A percentile compares a stretch with the other conserved stretches of the same genome.
Conservation (phyloP, 2,329 filamentous ascomycete genomes). For the Trichoderma asperellum region DNA sequence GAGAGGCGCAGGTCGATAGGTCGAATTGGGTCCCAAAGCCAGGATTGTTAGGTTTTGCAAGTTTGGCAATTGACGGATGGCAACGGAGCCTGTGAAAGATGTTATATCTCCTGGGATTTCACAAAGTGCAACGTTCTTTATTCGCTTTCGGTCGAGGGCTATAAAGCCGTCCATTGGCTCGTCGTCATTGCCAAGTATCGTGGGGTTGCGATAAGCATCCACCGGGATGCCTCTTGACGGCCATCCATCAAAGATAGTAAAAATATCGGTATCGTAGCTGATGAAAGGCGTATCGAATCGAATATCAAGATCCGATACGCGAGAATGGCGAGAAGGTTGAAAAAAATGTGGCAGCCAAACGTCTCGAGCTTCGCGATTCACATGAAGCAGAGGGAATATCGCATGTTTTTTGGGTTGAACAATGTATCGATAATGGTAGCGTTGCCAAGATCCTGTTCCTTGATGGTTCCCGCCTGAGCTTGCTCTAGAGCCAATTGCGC, state of each 20-base stretch:
- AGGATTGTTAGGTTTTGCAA: constrained; percentile 6
- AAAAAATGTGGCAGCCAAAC: constrained; percentile 11
- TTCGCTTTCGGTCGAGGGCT: constrained; percentile 2
- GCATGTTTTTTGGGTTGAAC: constrained; percentile 17
- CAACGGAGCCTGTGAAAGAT: neutral
- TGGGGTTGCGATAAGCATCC: neutral
- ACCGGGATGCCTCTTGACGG: constrained; percentile 3
- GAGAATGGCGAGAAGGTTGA: neutral
- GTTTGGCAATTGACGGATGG: neutral
- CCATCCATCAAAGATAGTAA: constrained; percentile 11
- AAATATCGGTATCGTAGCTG: constrained; percentile 18
- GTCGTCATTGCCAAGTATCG: neutral
- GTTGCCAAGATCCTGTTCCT: neutral
- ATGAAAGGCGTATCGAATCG: constrained; percentile 19
- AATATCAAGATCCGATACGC: neutral
- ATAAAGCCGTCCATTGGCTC: constrained; percentile 3
- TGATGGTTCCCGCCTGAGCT: neutral
- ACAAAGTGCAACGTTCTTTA: constrained; percentile 14
- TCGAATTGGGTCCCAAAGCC: constrained; percentile 8
- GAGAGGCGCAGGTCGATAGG: neutral
- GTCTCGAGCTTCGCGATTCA: constrained; percentile 1
- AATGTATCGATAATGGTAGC: constrained; percentile 14
- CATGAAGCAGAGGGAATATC: constrained; percentile 17
- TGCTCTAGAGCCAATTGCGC: constrained; percentile 7
- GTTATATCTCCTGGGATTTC: constrained; percentile 7